These are phyloP conservation scores for Arabis alpina DNA, from an alignment of 345 rosid genomes.

Conservation along the genomic window DNA sequence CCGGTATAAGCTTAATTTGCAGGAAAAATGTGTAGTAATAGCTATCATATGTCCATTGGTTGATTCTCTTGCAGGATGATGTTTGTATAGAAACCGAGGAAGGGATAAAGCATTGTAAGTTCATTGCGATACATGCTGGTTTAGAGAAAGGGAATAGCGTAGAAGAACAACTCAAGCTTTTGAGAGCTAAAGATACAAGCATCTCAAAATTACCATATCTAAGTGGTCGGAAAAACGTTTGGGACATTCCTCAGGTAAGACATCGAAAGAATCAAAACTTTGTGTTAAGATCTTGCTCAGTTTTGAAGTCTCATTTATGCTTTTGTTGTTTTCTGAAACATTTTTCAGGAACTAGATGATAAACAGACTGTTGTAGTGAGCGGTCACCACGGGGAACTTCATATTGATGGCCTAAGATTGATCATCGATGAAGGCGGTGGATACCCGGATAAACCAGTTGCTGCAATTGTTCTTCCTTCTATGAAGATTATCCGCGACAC, in stretches of 20 bases:
- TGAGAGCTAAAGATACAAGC: conserved; percentile 68
- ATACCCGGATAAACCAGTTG: conserved; percentile 62
- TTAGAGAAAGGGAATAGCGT: conserved; percentile 66
- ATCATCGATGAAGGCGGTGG: conserved; percentile 92
- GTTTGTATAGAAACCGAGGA: conserved; percentile 62
- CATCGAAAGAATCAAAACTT: conserved; percentile 3
- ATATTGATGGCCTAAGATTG: conserved; percentile 74
- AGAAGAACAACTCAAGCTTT: conserved; percentile 58
- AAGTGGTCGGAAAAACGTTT: conserved; percentile 74
- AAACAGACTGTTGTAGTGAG: conserved; percentile 68
- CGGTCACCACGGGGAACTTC: conserved; percentile 85
- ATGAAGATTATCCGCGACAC: conserved; percentile 69
- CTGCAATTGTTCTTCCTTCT: conserved; percentile 80
- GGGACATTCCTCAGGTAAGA: conserved; percentile 83
- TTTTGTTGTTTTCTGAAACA: not conserved
- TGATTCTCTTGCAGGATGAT: conserved; percentile 55
- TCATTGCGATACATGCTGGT: conserved; percentile 90
- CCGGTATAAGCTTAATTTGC: not conserved
- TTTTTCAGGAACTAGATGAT: conserved; percentile 37
- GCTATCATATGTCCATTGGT: not conserved
- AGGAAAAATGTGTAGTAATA: not conserved
- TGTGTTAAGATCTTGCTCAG: conserved; percentile 9
- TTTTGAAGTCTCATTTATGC: not conserved
- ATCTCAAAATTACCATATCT: conserved; percentile 68
- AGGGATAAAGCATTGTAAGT: conserved; percentile 62